Evolutionary conservation across 176 grass and related monocot genomes (phyloP), one percentile per base, ranked within the genome.

Genomic region (Oryza australiensis): DNA sequence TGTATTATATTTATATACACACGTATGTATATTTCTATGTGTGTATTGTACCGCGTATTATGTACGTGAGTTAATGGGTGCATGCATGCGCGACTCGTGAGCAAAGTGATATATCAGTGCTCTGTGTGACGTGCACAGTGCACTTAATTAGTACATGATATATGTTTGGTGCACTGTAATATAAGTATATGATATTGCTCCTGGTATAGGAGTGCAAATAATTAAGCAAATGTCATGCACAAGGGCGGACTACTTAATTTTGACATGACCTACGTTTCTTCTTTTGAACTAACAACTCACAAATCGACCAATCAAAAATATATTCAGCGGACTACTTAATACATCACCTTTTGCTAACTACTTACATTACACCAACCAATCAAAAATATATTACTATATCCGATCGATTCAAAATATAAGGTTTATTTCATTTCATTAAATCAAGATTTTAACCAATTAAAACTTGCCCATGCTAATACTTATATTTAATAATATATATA

Each of bases 51-150:
- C 38, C 38, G 38, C 2, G 9, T 40, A 40, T 40, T 40, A 46
- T 38, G 38, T 82, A 62, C 23, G 35, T 40, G 43, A 59, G 57
- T 78, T 83, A 72, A 42, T 67, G 32, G 59, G 59, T 43, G 73
- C 48, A 28, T 48, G 63, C 79, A 23, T 78, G 7, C 33, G 66
- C 48, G 67, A 53, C 49, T 5, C 13, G 76, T 24, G 64, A 32
- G 55, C 42, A n/a, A 62, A 22, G 9, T 23, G 16, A 40, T 49
- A 37, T 5, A 5, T 37, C 24, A 72, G 80, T 87, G 80, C 55
- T 65, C 7, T 37, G 66, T 82, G 65, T 78, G 80, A 83, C 79
- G 45, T n/a, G 32, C 73, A 64, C 29, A 82, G 24, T 22, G 20
- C 48, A 53, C 20, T 64, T 18, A 49, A 49, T 49, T 49, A 49